Evolutionary conservation across 441 rosid genomes (phyloP), one percentile per base, ranked within the genome.

Genomic region (Francoa sonchifolia): DNA sequence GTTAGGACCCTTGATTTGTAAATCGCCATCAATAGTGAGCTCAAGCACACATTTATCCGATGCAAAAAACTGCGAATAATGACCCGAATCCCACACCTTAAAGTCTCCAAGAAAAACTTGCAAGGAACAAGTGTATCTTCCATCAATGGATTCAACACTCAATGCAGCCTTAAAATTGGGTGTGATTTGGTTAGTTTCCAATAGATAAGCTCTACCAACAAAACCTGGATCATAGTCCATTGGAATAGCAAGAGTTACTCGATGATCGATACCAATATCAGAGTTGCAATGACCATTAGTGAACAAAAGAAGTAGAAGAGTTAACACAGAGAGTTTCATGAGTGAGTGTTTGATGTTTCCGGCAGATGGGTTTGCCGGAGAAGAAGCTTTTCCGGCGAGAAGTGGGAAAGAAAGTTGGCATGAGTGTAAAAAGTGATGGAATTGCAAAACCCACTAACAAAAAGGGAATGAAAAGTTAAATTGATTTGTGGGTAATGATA

Each of bases 81-180:
- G 97, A 0, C 95, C 95, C 23, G 95, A 88, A 50, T 60, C 79
- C 94, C 97, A 88, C 21, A 83, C 97, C 76, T 58, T 78, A 11
- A 77, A 82, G 63, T 77, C 90, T 35, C 94, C 95, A 2, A 83
- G 68, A 42, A 88, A 74, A 12, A 88, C 61, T 51, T 88, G 65
- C 34, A 83, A 49, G 2, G 85, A 78, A 33, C 97, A 88, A 1
- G 81, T 51, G 44, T 73, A 81, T 10, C 45, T 52, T 2, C 78
- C 75, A 11, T 52, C 42, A 19, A 50, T 31, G n/a, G 94, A 75
- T 39, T 68, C 87, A 39, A 72, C 72, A 33, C 76, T 76, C 60
- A 83, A 58, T 34, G 87, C 81, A 14, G 54, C 73, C 63, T 55
- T 79, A 39, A 88, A 83, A 46, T 20, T 42, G 0, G 93, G 93